Conservation (phyloP, 2,329 filamentous ascomycete genomes). For the Leptographium lundbergii region DNA sequence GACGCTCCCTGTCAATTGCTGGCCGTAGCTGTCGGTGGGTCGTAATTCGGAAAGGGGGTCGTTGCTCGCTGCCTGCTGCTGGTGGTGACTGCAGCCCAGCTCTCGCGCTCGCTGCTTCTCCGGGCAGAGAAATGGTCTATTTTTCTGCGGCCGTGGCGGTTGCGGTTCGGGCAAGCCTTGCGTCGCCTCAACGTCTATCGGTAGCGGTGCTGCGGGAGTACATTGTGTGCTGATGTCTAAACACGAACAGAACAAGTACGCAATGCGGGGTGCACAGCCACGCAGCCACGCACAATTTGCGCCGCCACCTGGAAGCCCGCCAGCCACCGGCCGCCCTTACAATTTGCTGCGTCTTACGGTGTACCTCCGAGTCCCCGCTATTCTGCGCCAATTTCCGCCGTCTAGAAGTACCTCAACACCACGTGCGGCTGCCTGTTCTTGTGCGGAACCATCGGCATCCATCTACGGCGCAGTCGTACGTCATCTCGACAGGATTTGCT, state of each 20-base stretch:
- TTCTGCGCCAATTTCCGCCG: neutral
- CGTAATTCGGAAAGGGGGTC: neutral
- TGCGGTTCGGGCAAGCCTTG: neutral
- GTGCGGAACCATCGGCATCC: neutral
- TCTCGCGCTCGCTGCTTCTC: neutral
- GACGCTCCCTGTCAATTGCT: neutral
- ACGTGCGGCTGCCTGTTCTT: neutral
- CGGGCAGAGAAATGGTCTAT: neutral
- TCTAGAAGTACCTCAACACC: neutral
- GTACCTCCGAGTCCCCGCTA: neutral
- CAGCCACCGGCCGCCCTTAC: too few species aligned
- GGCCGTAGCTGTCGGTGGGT: neutral
- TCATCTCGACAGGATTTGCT: too few species aligned
- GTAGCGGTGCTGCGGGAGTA: neutral
- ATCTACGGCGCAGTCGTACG: too few species aligned
- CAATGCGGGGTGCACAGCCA: slow-evolving; percentile 5
- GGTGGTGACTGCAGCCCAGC: neutral
- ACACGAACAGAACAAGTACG: neutral
- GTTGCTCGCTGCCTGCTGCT: neutral
- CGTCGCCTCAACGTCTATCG: neutral
- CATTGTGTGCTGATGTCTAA: slow-evolving; percentile 1
- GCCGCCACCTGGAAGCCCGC: neutral
- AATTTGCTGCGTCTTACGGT: neutral
- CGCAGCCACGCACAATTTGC: neutral
- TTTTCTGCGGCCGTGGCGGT: neutral